phyloP scores from a whole-genome alignment of 2,329 filamentous ascomycete species.

The Scytalidium sp. region DNA sequence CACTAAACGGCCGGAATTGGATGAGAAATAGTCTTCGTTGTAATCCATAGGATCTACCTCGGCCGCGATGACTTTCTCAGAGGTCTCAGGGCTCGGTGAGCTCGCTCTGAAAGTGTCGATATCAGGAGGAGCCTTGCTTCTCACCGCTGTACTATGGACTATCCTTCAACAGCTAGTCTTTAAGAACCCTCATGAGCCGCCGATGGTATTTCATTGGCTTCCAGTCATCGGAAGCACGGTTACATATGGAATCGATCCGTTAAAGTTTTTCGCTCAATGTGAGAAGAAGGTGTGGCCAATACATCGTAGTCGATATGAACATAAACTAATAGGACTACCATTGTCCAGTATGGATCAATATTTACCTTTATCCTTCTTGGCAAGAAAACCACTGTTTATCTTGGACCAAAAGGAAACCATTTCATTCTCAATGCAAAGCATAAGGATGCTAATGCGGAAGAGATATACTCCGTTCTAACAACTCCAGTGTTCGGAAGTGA shows the following conservation, averaged over 20 bases:
- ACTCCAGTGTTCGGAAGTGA: slow-evolving; percentile 75
- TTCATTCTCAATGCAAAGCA: slow-evolving; percentile 91
- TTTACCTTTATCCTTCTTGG: slow-evolving; percentile 88
- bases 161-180: slow-evolving; percentile 76
- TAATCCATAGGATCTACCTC: too few relatives aligned
- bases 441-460: slow-evolving; percentile 85
- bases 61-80: too few relatives aligned
- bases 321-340: slow-evolving; percentile 66
- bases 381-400: slow-evolving; percentile 82
- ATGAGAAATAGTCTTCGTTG: too few relatives aligned
- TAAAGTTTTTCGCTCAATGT: slow-evolving; percentile 75
- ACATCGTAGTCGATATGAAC: not conserved
- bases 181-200: slow-evolving; percentile 78
- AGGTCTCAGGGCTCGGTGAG: too few relatives aligned
- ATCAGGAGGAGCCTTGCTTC: too few relatives aligned
- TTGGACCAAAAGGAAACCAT: slow-evolving; percentile 81
- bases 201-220: slow-evolving; percentile 77
- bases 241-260: slow-evolving; percentile 92
- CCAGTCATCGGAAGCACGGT: slow-evolving; percentile 87
- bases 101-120: too few relatives aligned
- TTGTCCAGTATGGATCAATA: too few relatives aligned
- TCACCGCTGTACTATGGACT: too few relatives aligned
- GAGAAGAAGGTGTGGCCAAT: slow-evolving; percentile 63
- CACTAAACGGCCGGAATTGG: too few relatives aligned
- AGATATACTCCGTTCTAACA: slow-evolving; percentile 79